Evolutionary conservation across 2,329 filamentous ascomycete genomes (phyloP).

Genomic region (Pseudophaeomoniella oleicola): DNA sequence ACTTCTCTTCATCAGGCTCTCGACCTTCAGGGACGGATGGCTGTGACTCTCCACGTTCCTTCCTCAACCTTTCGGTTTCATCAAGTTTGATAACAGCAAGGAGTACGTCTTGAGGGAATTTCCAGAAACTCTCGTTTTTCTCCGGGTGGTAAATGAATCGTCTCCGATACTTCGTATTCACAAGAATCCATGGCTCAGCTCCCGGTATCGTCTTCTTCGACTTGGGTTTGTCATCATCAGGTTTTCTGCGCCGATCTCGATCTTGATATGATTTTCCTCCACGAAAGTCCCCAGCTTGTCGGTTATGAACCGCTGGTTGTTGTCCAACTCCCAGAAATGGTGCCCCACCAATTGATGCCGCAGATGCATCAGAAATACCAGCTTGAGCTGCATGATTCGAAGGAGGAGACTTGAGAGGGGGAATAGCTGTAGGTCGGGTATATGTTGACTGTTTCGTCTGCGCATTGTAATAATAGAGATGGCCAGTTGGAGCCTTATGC

Average conservation of each 20-base stretch:
- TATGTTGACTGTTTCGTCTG: constrained; percentile 79
- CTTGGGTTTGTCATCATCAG: constrained; percentile 59
- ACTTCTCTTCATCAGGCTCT: constrained; percentile 2
- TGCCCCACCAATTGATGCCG: constrained; percentile 19
- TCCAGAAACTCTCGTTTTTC: constrained; percentile 88
- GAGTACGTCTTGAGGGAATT: constrained; percentile 77
- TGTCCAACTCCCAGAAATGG: constrained; percentile 9
- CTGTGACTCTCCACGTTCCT: constrained; percentile 40
- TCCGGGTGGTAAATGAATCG: constrained; percentile 80
- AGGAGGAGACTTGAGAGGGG: constrained; percentile 18
- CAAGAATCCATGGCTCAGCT: constrained; percentile 74
- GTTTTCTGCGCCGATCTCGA: constrained; percentile 47
- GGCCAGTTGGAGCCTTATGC: constrained; percentile 71
- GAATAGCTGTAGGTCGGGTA: constrained; percentile 51
- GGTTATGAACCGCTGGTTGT: constrained; percentile 1
- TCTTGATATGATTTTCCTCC: constrained; percentile 42
- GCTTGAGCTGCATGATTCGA: constrained; percentile 26
- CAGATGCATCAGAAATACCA: constrained; percentile 16
- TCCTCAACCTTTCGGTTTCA: constrained; percentile 50
- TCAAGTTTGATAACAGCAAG: constrained; percentile 42
- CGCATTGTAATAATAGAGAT: constrained; percentile 77
- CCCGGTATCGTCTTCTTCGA: constrained; percentile 66
- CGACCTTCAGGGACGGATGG: constrained; percentile 21
- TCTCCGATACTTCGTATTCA: constrained; percentile 81
- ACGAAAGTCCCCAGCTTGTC: constrained; percentile 20